phyloP scores from a whole-genome alignment of 2,329 filamentous ascomycete species.

The Ramularia collo-cygni region DNA sequence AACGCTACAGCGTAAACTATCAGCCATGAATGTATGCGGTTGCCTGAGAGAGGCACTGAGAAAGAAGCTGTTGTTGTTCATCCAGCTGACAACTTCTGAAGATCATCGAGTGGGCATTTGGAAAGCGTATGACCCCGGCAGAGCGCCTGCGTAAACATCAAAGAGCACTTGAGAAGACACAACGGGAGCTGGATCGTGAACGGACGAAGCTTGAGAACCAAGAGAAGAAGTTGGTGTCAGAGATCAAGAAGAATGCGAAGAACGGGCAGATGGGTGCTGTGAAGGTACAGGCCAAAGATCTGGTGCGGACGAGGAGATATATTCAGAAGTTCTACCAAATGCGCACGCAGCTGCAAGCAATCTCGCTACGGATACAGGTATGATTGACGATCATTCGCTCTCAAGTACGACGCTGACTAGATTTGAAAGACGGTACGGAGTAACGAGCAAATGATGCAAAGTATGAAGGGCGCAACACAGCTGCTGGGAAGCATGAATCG shows the following conservation, averaged over 20 bases:
- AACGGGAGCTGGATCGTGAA: slow-evolving; percentile 91
- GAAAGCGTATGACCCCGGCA: slow-evolving; percentile 96
- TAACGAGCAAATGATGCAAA: slow-evolving; percentile 99
- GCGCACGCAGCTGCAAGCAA: slow-evolving; percentile 93
- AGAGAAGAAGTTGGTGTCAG: slow-evolving; percentile 90
- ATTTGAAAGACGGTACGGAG: slow-evolving; percentile 75
- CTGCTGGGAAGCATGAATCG: slow-evolving; percentile 95
- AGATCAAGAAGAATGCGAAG: slow-evolving; percentile 98
- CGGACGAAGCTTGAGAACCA: slow-evolving; percentile 95
- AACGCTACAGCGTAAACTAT: background rate
- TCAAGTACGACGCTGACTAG: slow-evolving; percentile 4
- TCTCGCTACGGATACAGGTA: slow-evolving; percentile 90
- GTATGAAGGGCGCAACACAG: slow-evolving; percentile 95
- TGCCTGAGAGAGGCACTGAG: no score
- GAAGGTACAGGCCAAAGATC: slow-evolving; percentile 96
- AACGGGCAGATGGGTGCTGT: slow-evolving; percentile 97
- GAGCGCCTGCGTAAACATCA: slow-evolving; percentile 91
- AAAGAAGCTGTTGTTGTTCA: no score
- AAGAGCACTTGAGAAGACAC: slow-evolving; percentile 92
- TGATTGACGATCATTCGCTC: background rate
- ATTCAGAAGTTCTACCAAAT: slow-evolving; percentile 98
- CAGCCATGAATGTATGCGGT: slow-evolving; percentile 51
- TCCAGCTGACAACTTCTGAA: slow-evolving; percentile 33
- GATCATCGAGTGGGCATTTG: slow-evolving; percentile 98
- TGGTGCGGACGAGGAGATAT: slow-evolving; percentile 90